Percentiles rank a stretch among this genome's conserved stretches.
phyloP scores from a whole-genome alignment of 768 basidiomycete species.

The Gymnopilus junonius region DNA sequence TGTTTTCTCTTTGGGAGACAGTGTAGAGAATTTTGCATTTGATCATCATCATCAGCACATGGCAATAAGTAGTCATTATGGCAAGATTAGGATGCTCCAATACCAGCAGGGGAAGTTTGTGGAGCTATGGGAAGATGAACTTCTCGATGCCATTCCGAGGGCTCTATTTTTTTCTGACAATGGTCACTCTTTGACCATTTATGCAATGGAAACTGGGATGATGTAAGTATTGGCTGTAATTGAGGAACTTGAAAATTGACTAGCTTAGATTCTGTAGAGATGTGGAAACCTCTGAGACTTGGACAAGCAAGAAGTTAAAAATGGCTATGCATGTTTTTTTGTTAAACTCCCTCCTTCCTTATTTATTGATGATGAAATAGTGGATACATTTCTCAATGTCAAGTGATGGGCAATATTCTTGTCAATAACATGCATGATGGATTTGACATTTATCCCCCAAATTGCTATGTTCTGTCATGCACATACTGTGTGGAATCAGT shows the following conservation, averaged over 20 bases:
- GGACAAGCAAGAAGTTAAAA: neutral
- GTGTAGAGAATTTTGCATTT: neutral
- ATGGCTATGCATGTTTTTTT: neutral
- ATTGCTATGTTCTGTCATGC: neutral
- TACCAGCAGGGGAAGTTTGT: neutral
- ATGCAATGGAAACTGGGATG: neutral
- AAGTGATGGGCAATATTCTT: neutral
- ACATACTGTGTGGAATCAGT: neutral
- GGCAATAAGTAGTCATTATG: neutral
- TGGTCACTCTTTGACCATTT: neutral
- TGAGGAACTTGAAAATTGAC: neutral
- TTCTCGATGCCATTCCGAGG: neutral
- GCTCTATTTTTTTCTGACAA: neutral
- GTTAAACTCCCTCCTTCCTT: neutral
- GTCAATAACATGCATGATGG: neutral
- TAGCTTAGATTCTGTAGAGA: neutral
- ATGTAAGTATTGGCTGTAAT: neutral
- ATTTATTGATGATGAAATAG: neutral
- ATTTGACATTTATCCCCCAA: neutral
- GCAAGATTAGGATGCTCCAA: neutral
- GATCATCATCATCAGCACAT: neutral
- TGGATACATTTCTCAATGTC: neutral
- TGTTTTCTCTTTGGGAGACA: neutral
- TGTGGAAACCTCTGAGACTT: neutral
- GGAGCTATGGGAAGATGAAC: neutral